Percentiles rank a stretch among this genome's conserved stretches.
phyloP scores from a whole-genome alignment of 345 rosid genomes.

The Kandelia obovata region DNA sequence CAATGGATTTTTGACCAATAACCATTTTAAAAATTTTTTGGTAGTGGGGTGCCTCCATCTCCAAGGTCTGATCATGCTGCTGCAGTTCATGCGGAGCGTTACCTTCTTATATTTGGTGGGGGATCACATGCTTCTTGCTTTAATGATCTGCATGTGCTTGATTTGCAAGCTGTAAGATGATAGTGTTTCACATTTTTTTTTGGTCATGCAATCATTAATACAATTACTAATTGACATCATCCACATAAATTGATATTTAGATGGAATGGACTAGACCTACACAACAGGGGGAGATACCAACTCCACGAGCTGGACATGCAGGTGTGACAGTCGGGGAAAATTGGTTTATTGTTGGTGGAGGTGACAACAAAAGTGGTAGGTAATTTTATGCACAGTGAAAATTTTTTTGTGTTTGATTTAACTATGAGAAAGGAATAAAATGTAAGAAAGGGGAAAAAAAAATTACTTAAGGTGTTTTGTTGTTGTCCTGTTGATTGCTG shows the following conservation, averaged over 20 bases:
- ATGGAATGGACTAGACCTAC: conserved; percentile 98
- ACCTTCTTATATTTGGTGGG: conserved; percentile 95
- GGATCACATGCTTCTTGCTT: conserved; percentile 94
- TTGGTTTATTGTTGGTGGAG: conserved; percentile 99
- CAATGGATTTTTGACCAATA: background rate
- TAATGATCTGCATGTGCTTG: conserved; percentile 95
- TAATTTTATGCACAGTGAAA: conserved; percentile 10
- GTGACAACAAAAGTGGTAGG: conserved; percentile 93
- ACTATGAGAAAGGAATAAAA: background rate
- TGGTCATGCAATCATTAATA: conserved; percentile 2
- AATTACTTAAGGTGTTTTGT: background rate
- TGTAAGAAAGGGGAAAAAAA: background rate
- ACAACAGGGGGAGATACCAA: conserved; percentile 90
- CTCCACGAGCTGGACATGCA: conserved; percentile 97
- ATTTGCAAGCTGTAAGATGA: conserved; percentile 84
- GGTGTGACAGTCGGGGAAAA: conserved; percentile 93
- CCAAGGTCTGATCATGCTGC: conserved; percentile 99
- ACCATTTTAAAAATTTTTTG: conserved; percentile 12
- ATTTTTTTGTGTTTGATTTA: background rate
- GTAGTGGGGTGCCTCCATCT: conserved; percentile 90
- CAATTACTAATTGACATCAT: conserved; percentile 4
- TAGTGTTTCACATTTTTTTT: conserved; percentile 16
- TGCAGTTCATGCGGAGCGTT: conserved; percentile 95
- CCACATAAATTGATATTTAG: conserved; percentile 37
- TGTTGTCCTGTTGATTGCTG: background rate